Evolutionary conservation across 139 green algal species (phyloP).

Genomic region (Coccomyxa sp.): DNA sequence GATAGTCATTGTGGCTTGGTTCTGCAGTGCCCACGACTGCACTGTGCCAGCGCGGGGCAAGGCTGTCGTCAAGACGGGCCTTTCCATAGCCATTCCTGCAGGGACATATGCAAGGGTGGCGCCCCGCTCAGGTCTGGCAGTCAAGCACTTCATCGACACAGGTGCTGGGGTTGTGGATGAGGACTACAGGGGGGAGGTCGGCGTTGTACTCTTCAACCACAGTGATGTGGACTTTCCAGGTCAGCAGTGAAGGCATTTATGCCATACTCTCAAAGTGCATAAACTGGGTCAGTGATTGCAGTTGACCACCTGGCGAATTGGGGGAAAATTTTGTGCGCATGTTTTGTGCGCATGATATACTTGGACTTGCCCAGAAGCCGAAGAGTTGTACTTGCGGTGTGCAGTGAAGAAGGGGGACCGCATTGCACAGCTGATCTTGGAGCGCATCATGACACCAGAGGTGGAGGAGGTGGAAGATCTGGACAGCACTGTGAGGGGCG

Average conservation of each 20-base stretch:
- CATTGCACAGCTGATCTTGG: conserved; percentile 94
- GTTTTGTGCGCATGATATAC: not conserved
- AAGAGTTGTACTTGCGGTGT: not conserved
- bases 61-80: conserved; percentile 78
- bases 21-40: conserved; percentile 74
- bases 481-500: conserved; percentile 81
- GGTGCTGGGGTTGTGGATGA: conserved; percentile 95
- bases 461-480: conserved; percentile 90
- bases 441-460: conserved; percentile 89
- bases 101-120: conserved; percentile 95
- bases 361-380: too few relatives aligned
- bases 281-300: not conserved
- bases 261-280: too few relatives aligned
- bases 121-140: conserved; percentile 89
- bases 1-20: not conserved
- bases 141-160: conserved; percentile 95
- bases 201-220: conserved; percentile 98
- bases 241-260: conserved; percentile 10
- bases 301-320: not conserved
- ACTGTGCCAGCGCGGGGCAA: conserved; percentile 84
- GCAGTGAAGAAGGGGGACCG: conserved; percentile 84
- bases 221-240: conserved; percentile 79
- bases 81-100: conserved; percentile 80
- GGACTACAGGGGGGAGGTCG: conserved; percentile 92
- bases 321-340: not conserved